Evolutionary conservation across 495 filamentous ascomycete genomes (phyloP).

Genomic region (Penicillium dipodomyicola): DNA sequence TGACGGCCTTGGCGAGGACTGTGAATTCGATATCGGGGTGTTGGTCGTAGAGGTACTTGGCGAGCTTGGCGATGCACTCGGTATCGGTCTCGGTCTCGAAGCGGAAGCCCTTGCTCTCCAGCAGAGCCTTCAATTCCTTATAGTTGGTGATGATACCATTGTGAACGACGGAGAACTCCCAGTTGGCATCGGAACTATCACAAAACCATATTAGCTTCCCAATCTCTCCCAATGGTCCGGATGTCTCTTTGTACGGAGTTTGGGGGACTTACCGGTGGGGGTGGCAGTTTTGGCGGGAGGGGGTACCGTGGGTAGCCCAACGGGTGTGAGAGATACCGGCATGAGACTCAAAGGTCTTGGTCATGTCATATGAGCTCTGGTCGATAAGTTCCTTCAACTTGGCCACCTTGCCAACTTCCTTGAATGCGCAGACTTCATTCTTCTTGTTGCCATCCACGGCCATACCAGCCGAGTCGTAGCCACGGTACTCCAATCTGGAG

Average conservation of each 20-base stretch:
- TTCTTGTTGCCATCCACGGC: slow-evolving; percentile 98
- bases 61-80: slow-evolving; percentile 97
- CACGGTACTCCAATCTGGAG: slow-evolving; percentile 87
- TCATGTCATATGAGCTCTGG: slow-evolving; percentile 75
- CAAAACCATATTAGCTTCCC: background rate
- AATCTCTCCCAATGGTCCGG: background rate
- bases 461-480: slow-evolving; percentile 95
- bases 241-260: background rate
- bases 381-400: slow-evolving; percentile 92
- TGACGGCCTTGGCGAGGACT: slow-evolving; percentile 91
- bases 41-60: slow-evolving; percentile 96
- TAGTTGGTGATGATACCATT: slow-evolving; percentile 99
- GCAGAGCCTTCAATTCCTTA: slow-evolving; percentile 93
- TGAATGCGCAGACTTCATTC: slow-evolving; percentile 94
- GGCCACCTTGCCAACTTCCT: slow-evolving; percentile 98
- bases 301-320: slow-evolving; percentile 96
- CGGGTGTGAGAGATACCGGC: slow-evolving; percentile 97
- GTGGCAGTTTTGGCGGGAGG: slow-evolving; percentile 93
- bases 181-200: slow-evolving; percentile 70
- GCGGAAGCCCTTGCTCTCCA: slow-evolving; percentile 91
- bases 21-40: slow-evolving; percentile 95
- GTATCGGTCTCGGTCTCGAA: slow-evolving; percentile 99
- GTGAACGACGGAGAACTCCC: slow-evolving; percentile 97
- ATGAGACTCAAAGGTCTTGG: slow-evolving; percentile 93
- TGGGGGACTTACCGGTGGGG: slow-evolving; percentile 77